These are phyloP conservation scores for Casaregolazyma suthepensis DNA, from an alignment of 1,139 yeast genomes.

Conservation along the genomic window DNA sequence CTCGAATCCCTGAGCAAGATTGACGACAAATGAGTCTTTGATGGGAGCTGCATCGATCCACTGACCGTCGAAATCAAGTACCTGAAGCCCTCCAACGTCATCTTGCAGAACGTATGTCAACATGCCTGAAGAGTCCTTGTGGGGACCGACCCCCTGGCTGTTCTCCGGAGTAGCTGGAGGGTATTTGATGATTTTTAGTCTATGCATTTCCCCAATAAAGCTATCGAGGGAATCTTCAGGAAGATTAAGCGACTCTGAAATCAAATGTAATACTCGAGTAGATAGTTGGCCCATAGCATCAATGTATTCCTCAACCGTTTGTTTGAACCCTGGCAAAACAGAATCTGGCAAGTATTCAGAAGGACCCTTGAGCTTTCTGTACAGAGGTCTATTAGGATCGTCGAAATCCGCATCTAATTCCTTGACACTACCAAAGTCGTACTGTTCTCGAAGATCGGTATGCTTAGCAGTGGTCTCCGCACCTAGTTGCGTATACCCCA, in stretches of 20 bases:
- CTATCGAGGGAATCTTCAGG: conserved; percentile 40
- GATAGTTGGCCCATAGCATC: conserved; percentile 44
- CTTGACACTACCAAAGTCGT: conserved; percentile 58
- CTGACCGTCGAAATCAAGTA: conserved; percentile 54
- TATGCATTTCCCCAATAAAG: conserved; percentile 42
- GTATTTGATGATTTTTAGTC: conserved; percentile 34
- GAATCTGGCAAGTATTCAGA: conserved; percentile 51
- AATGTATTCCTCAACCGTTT: conserved; percentile 42
- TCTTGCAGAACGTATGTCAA: conserved; percentile 58
- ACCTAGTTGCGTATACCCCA: conserved; percentile 61
- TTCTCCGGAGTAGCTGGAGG: conserved; percentile 30
- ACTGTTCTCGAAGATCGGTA: conserved; percentile 63
- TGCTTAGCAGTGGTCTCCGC: conserved; percentile 58
- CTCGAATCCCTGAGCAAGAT: conserved; percentile 37
- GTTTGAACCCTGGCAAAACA: conserved; percentile 47
- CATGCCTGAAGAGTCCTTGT: conserved; percentile 58
- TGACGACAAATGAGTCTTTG: conserved; percentile 31
- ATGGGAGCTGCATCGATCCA: conserved; percentile 49
- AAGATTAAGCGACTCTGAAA: conserved; percentile 52
- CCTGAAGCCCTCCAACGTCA: conserved; percentile 50
- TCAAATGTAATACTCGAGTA: conserved; percentile 39
- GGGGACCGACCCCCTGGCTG: conserved; percentile 65
- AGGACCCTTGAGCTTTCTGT: conserved; percentile 59
- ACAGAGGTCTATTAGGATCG: conserved; percentile 44
- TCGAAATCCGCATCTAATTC: conserved; percentile 25